Percentiles rank a stretch among this genome's conserved stretches.
phyloP scores from a whole-genome alignment of 129 eudicot genomes.

The Silybum marianum region DNA sequence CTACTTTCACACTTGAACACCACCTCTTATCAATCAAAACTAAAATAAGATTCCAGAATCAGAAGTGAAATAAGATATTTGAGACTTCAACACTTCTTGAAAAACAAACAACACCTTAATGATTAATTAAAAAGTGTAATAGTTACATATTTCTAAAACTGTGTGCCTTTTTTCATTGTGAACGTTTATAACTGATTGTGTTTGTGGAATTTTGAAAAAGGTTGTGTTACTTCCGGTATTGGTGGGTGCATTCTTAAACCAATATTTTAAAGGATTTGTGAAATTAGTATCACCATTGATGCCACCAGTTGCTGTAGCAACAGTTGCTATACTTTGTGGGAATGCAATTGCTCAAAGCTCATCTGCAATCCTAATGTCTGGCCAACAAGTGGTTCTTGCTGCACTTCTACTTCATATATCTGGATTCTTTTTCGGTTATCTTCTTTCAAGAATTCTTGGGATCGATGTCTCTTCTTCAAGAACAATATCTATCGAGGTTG shows the following conservation, averaged over 20 bases:
- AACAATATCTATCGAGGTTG: constrained; percentile 92
- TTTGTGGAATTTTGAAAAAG: constrained; percentile 30
- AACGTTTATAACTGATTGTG: background rate
- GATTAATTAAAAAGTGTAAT: too few relatives aligned
- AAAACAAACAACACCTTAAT: too few relatives aligned
- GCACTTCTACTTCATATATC: constrained; percentile 65
- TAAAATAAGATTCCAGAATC: too few relatives aligned
- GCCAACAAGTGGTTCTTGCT: constrained; percentile 76
- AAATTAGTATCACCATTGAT: constrained; percentile 72
- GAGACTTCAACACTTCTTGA: too few relatives aligned
- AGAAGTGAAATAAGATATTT: too few relatives aligned
- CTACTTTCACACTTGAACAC: background rate
- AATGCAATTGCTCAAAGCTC: constrained; percentile 93
- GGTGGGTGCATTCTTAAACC: constrained; percentile 88
- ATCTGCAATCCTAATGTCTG: constrained; percentile 81
- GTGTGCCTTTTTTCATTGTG: too few relatives aligned
- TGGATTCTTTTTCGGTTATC: constrained; percentile 84
- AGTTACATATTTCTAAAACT: too few relatives aligned
- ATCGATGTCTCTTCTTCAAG: constrained; percentile 71
- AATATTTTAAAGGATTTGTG: constrained; percentile 70
- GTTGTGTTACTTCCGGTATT: constrained; percentile 93
- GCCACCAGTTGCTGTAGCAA: constrained; percentile 92
- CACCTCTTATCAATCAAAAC: too few relatives aligned
- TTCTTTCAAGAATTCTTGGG: constrained; percentile 60
- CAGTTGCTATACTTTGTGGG: constrained; percentile 93